phyloP scores from a whole-genome alignment of 1,284 basidiomycete species.

The Ustilago vetiveriae region DNA sequence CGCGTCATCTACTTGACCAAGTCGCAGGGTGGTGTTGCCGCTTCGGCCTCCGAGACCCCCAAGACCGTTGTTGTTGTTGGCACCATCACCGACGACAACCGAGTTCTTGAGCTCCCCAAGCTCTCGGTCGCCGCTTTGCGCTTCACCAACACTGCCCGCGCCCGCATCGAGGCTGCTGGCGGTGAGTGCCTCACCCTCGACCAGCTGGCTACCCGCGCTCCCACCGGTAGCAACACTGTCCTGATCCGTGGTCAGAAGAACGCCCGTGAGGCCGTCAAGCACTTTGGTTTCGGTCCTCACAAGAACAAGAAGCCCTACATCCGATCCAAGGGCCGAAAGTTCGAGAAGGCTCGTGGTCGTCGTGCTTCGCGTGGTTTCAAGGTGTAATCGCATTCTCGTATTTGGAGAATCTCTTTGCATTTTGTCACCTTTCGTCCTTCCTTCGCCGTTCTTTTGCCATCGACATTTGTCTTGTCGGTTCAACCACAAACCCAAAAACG shows the following conservation, averaged over 20 bases:
- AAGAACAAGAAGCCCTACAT: conserved; percentile 91
- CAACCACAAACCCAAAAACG: neutral
- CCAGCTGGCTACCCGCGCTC: conserved; percentile 91
- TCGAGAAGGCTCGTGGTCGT: conserved; percentile 71
- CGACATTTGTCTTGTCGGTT: neutral
- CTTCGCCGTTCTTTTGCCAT: neutral
- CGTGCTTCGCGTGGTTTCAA: conserved; percentile 69
- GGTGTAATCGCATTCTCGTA: conserved; percentile 66
- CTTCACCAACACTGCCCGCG: conserved; percentile 91
- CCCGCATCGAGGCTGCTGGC: conserved; percentile 92
- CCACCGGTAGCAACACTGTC: conserved; percentile 94
- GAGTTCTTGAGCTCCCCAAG: conserved; percentile 86
- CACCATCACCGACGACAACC: conserved; percentile 95
- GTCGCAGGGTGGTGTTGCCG: conserved; percentile 64
- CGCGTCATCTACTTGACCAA: conserved; percentile 65
- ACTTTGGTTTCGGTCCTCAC: conserved; percentile 76
- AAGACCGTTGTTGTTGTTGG: conserved; percentile 92
- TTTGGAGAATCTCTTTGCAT: conserved; percentile 67
- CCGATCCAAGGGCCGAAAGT: conserved; percentile 92
- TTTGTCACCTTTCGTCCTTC: neutral
- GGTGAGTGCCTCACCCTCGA: conserved; percentile 95
- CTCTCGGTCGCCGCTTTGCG: conserved; percentile 92
- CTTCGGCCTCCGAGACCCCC: conserved; percentile 64
- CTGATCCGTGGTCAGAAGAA: conserved; percentile 91
- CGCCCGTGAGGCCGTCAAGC: conserved; percentile 90